Conservation (phyloP, 345 rosid species). For the Rhizophora mangle region DNA sequence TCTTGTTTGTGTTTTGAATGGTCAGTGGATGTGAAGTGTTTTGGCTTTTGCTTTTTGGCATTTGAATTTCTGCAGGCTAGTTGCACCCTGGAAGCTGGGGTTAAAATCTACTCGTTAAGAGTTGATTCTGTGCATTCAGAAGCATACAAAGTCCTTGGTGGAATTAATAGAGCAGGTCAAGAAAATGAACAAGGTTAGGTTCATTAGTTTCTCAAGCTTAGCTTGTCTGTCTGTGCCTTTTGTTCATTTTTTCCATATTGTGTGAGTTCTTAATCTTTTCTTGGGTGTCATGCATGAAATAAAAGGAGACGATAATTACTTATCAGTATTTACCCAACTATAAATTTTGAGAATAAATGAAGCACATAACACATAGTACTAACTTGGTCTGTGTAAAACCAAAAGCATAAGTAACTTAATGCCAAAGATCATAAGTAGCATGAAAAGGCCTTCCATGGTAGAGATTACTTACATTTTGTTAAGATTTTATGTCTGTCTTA, state of each 20-base stretch:
- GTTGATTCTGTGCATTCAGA: constrained; percentile 95
- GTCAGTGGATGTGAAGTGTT: not conserved
- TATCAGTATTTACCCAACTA: too few relatives aligned
- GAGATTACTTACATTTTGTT: too few relatives aligned
- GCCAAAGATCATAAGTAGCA: too few relatives aligned
- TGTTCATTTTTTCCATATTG: too few relatives aligned
- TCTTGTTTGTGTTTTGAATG: too few relatives aligned
- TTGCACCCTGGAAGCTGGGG: constrained; percentile 97
- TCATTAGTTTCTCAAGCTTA: constrained; percentile 2
- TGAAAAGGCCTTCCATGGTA: too few relatives aligned
- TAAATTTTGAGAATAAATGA: too few relatives aligned
- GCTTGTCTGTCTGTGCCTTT: not conserved
- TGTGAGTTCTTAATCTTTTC: not conserved
- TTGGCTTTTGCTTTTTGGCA: not conserved
- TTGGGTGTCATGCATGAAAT: not conserved
- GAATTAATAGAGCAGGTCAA: constrained; percentile 79
- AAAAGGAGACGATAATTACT: too few relatives aligned
- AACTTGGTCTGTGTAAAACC: too few relatives aligned
- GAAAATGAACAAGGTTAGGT: constrained; percentile 61
- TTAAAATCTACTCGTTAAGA: constrained; percentile 83
- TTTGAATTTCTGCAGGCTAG: constrained; percentile 56
- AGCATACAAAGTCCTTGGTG: constrained; percentile 94
- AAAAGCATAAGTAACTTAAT: too few relatives aligned
- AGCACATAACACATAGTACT: too few relatives aligned
- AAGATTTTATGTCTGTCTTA: too few relatives aligned